Percentiles rank a stretch among this genome's conserved stretches.
These are phyloP conservation scores for Micractinium conductrix DNA, from an alignment of 139 green algal species.

Conservation along the genomic window DNA sequence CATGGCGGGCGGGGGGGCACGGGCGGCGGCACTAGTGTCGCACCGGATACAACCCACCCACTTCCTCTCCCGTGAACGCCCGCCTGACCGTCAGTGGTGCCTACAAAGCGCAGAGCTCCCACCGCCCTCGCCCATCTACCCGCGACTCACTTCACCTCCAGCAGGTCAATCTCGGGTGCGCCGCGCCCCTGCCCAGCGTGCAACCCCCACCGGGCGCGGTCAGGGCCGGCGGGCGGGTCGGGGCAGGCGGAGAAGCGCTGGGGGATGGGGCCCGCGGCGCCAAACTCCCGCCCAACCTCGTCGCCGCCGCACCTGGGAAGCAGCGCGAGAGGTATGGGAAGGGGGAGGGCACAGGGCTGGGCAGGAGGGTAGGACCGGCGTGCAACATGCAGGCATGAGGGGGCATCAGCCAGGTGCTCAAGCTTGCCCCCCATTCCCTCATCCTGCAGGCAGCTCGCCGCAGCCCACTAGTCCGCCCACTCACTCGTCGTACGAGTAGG, in stretches of 20 bases:
- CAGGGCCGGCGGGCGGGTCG: background rate
- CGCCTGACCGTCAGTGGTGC: too few relatives aligned
- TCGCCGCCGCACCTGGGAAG: constrained; percentile 17
- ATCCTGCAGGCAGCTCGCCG: too few relatives aligned
- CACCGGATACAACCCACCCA: too few relatives aligned
- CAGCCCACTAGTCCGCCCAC: background rate
- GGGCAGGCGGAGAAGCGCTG: constrained; percentile 31
- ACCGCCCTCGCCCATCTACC: too few relatives aligned
- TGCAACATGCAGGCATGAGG: too few relatives aligned
- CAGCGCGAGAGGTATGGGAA: background rate
- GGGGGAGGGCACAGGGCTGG: too few relatives aligned
- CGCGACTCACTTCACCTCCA: constrained; percentile 46
- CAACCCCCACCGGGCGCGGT: constrained; percentile 27
- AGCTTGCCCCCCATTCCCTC: background rate
- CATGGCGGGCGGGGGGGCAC: too few relatives aligned
- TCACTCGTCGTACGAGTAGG: constrained; percentile 59
- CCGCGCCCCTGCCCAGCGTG: constrained; percentile 40
- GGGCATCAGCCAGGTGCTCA: background rate
- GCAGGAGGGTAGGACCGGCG: too few relatives aligned
- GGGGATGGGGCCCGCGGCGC: background rate
- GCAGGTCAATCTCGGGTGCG: constrained; percentile 59
- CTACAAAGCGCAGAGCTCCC: too few relatives aligned
- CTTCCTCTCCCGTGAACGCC: too few relatives aligned
- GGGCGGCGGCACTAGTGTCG: too few relatives aligned
- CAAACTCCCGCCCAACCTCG: constrained; percentile 7